Evolutionary conservation across 805 yeast species (phyloP).

Genomic region (Candida argentea): DNA sequence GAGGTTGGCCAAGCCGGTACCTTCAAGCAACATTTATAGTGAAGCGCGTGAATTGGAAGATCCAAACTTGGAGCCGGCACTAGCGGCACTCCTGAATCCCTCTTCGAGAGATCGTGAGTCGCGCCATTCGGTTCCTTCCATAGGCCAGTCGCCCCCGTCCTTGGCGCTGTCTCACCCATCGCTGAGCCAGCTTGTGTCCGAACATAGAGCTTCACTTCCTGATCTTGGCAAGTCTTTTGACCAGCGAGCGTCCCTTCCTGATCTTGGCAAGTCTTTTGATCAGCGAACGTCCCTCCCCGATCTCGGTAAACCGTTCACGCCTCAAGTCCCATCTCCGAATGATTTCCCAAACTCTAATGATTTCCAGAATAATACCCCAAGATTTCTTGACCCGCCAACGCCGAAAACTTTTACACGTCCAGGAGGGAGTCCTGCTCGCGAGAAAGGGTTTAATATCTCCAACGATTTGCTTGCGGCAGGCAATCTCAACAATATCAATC

Average conservation of each 20-base stretch:
- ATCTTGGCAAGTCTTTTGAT: no score
- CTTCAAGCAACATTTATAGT: not conserved
- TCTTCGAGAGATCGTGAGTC: slow-evolving; percentile 1
- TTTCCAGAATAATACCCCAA: no score
- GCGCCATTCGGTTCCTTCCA: no score
- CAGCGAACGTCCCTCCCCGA: slow-evolving; percentile 6
- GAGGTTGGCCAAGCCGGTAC: not conserved
- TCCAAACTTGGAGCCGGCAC: slow-evolving; percentile 2
- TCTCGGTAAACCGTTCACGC: no score
- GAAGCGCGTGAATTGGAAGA: not conserved
- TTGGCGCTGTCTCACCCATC: no score
- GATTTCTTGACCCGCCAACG: not conserved
- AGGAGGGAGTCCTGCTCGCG: not conserved
- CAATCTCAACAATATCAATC: slow-evolving; percentile 30
- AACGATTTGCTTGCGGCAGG: slow-evolving; percentile 18
- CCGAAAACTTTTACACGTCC: not conserved
- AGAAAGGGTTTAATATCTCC: no score
- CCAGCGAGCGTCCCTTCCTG: slow-evolving; percentile 6
- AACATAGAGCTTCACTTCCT: not conserved
- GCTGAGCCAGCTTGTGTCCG: no score
- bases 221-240: no score
- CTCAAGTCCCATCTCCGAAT: slow-evolving; percentile 7
- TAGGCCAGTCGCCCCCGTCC: slow-evolving; percentile 16
- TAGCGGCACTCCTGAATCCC: not conserved
- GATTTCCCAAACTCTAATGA: slow-evolving; percentile 1